Percentiles rank a stretch among this genome's conserved stretches.
Conservation (phyloP, 2,329 filamentous ascomycete species). For the Xylariaceae sp. region DNA sequence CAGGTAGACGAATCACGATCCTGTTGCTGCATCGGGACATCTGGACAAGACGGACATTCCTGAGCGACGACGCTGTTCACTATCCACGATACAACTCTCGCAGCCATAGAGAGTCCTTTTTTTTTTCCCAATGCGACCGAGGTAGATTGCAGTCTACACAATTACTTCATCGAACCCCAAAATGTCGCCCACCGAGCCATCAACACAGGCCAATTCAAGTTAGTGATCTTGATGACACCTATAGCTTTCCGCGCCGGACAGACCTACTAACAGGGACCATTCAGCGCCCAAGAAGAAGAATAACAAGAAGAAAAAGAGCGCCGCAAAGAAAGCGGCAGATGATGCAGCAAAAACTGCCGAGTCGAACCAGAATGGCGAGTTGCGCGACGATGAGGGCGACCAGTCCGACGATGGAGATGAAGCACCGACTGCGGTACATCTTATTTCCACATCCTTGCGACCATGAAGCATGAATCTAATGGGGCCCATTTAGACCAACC, state of each 20-base stretch:
- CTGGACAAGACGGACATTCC: too few species aligned
- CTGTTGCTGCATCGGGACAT: too few species aligned
- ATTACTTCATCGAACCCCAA: constrained; percentile 13
- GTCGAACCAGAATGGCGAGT: constrained; percentile 25
- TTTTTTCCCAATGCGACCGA: constrained; percentile 9
- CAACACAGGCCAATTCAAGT: constrained; percentile 30
- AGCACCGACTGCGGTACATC: constrained; percentile 25
- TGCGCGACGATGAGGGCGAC: constrained; percentile 32
- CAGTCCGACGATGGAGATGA: constrained; percentile 44
- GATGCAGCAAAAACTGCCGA: constrained; percentile 27
- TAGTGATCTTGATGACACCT: constrained; percentile 19
- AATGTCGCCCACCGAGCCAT: constrained; percentile 32
- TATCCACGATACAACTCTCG: not conserved
- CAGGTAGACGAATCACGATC: too few species aligned
- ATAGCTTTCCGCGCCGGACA: constrained; percentile 2
- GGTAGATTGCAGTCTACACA: not conserved
- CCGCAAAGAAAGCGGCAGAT: constrained; percentile 43
- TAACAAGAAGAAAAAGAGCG: constrained; percentile 58
- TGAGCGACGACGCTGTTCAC: too few species aligned
- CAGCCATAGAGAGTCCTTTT: constrained; percentile 2
- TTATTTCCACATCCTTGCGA: constrained; percentile 13
- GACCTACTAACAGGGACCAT: constrained; percentile 22
- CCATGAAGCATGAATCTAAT: constrained; percentile 17
- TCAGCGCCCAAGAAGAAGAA: constrained; percentile 54
- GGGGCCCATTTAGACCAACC: constrained; percentile 17